Evolutionary conservation across 176 grass and related monocot genomes (phyloP).

Genomic region (Saccharum spontaneum): DNA sequence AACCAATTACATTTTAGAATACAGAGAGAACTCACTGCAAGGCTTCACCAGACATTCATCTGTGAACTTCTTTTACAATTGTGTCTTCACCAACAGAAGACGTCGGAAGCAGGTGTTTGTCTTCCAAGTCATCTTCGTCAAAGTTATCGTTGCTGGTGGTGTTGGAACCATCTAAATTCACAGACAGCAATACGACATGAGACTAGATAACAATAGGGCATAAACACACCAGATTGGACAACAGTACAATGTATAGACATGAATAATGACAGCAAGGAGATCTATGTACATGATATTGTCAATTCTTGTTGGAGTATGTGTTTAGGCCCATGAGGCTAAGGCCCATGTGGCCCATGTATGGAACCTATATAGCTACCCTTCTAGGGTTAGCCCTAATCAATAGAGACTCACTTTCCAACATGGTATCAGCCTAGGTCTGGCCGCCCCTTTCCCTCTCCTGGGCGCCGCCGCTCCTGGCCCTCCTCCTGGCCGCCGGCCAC

Average conservation of each 20-base stretch:
- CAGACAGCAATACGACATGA: slow-evolving; percentile 10
- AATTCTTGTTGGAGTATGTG: too few species aligned
- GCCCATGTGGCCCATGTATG: too few species aligned
- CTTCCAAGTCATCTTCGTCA: slow-evolving; percentile 73
- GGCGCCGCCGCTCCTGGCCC: too few species aligned
- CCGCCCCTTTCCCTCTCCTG: too few species aligned
- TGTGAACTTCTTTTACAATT: slow-evolving; percentile 63
- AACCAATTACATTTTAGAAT: background rate
- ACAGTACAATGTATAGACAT: background rate
- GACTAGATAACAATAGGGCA: background rate
- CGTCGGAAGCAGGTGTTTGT: slow-evolving; percentile 66
- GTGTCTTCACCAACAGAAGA: slow-evolving; percentile 58
- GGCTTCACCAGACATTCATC: slow-evolving; percentile 48
- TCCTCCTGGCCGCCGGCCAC: too few species aligned
- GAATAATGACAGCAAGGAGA: background rate
- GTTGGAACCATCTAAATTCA: slow-evolving; percentile 57
- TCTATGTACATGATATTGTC: background rate
- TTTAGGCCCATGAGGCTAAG: too few species aligned
- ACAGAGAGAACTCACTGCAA: slow-evolving; percentile 7
- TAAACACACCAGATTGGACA: background rate
- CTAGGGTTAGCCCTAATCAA: too few species aligned
- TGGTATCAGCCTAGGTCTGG: too few species aligned
- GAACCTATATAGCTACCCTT: too few species aligned
- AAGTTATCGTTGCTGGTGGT: slow-evolving; percentile 45
- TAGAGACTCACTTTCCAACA: too few species aligned